A percentile compares a stretch with the other conserved stretches of the same genome.
Conservation (phyloP, 75 land plant genomes). For the Cryptomeria japonica region DNA sequence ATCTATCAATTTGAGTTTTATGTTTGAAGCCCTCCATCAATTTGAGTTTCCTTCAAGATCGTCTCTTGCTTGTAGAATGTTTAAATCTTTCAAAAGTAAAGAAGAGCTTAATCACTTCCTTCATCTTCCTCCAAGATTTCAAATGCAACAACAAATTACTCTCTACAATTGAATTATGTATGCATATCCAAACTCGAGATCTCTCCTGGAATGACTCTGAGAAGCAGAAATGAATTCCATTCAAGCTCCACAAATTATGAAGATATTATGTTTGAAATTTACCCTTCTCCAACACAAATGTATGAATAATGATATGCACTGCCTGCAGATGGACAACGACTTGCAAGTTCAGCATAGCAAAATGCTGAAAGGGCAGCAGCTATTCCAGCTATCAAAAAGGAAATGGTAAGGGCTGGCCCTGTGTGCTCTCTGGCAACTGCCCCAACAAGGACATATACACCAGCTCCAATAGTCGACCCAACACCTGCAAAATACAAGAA, state of each 20-base stretch:
- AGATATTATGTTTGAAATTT: not conserved
- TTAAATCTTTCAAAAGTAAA: not conserved
- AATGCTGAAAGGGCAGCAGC: constrained; percentile 97
- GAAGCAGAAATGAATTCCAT: not conserved
- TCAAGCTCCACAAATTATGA: not conserved
- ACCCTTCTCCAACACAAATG: constrained; percentile 99
- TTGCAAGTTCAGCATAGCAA: constrained; percentile 98
- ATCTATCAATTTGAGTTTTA: not conserved
- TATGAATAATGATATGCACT: constrained; percentile 99
- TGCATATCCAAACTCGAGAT: not conserved
- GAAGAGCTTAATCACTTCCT: not conserved
- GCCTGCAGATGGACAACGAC: constrained; percentile 98
- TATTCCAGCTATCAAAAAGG: constrained; percentile 92
- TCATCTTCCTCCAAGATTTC: too few species aligned
- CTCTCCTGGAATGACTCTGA: not conserved
- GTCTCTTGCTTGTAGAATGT: not conserved
- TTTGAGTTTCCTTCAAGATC: not conserved
- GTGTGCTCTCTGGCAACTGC: constrained; percentile 94
- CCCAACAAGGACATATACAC: constrained; percentile 96
- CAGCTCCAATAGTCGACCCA: constrained; percentile 97
- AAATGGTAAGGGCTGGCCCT: constrained; percentile 88
- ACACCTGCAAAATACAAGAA: constrained; percentile 54
- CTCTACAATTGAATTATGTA: not conserved
- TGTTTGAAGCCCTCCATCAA: not conserved
- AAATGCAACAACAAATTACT: constrained; percentile 1